Base-by-base conservation (phyloP, 2,329 filamentous ascomycete genomes). In the Fusarium staphyleae region DNA sequence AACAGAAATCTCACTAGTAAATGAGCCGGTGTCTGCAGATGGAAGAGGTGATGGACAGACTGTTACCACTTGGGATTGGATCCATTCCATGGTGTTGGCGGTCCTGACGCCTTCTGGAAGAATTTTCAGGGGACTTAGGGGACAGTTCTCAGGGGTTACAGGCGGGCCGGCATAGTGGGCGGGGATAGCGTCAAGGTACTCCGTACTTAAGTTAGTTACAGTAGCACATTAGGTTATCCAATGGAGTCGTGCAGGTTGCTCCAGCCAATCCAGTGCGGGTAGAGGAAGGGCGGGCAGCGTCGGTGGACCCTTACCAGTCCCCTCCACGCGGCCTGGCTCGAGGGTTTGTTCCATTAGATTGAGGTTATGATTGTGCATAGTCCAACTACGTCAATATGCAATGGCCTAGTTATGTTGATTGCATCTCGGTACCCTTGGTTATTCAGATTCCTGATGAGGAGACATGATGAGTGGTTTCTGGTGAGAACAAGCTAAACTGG, bases 41-140 rank as follows among this genome's bases (percentile, higher is more conserved):
- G 19, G 19, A 22, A n/a, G n/a, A n/a, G n/a, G n/a, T n/a, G n/a
- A n/a, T n/a, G n/a, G n/a, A n/a, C n/a, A n/a, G 19, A 22, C 19
- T 22, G 19, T 16, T 4, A 34, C 9, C n/a, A 16, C 13, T 16
- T 6, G n/a, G n/a, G 4, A 14, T 22, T n/a, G 24, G 33, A 10
- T n/a, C 14, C n/a, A 36, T 33, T 33, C 11, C 5, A 8, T 14
- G 6, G 5, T 33, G 30, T 10, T 29, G 14, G 32, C 9, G 47
- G 40, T 33, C 48, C 15, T 19, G 40, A 18, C 43, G n/a, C 26
- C 57, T 61, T 61, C 58, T 61, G 39, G 58, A 61, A 61, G 49
- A 54, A 40, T 36, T 55, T 59, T 62, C 45, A 55, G 49, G 54
- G 48, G 57, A 44, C 34, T 55, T 34, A 15, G 6, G 34, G 39